phyloP scores from a whole-genome alignment of 1,284 basidiomycete species.

The Mycena sp. region DNA sequence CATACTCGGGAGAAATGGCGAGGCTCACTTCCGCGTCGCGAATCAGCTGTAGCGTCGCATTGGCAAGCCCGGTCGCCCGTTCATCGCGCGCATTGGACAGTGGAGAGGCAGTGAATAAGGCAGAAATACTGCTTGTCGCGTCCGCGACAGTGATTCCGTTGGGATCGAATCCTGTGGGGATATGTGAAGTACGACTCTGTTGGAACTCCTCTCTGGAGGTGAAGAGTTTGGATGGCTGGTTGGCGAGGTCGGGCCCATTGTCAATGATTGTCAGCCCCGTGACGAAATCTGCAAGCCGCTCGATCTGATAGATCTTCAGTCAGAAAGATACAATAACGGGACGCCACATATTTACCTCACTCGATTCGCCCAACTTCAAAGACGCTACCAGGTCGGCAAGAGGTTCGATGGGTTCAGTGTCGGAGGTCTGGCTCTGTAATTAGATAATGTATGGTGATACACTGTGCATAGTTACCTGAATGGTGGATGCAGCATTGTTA shows the following conservation, averaged over 20 bases:
- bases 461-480: too few relatives aligned
- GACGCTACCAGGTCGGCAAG: too few relatives aligned
- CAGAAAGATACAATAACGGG: too few relatives aligned
- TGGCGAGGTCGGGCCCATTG: neutral
- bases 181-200: neutral
- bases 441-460: too few relatives aligned
- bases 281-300: neutral
- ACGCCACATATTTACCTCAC: too few relatives aligned
- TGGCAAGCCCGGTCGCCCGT: neutral
- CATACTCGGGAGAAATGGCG: neutral
- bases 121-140: neutral
- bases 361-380: too few relatives aligned
- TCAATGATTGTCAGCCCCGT: neutral
- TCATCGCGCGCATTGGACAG: neutral
- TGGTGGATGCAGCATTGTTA: too few relatives aligned
- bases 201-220: neutral
- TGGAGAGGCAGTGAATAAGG: neutral
- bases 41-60: neutral
- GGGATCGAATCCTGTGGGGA: neutral
- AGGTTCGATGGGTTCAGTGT: too few relatives aligned
- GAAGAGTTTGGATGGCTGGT: constrained; percentile 9
- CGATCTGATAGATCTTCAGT: too few relatives aligned
- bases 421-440: too few relatives aligned
- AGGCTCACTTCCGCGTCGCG: neutral
- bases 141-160: neutral